Evolutionary conservation across 257 asterid genomes (phyloP).

Genomic region (Solanum appendiculatum): DNA sequence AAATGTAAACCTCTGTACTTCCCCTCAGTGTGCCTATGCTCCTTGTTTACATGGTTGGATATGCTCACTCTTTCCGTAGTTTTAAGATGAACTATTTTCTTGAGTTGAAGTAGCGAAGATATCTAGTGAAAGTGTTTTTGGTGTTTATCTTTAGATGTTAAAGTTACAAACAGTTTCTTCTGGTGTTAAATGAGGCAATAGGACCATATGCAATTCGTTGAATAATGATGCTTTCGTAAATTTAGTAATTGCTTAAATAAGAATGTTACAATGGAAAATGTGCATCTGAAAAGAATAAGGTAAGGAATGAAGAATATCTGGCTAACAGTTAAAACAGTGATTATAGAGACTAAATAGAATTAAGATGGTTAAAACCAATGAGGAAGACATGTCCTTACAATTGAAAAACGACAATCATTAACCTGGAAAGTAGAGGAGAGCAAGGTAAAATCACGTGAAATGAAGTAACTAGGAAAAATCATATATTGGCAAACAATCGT

Average conservation of each 20-base stretch:
- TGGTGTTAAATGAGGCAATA: not conserved
- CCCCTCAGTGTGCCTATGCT: not conserved
- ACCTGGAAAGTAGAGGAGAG: not conserved
- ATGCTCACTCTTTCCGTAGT: not conserved
- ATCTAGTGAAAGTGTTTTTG: not conserved
- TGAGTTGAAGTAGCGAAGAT: not conserved
- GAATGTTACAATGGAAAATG: not conserved
- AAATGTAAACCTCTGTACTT: not conserved
- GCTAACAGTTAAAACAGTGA: not conserved
- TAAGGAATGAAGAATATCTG: not conserved
- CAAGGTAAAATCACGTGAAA: not conserved
- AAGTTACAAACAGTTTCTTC: not conserved
- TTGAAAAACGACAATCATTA: not conserved
- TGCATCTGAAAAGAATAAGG: not conserved
- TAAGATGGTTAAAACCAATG: not conserved
- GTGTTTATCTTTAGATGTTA: not conserved
- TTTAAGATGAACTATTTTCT: not conserved
- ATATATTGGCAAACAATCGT: not conserved
- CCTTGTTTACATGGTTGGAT: not conserved
- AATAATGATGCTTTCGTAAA: not conserved
- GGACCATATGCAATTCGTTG: not conserved
- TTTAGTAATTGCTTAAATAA: not conserved
- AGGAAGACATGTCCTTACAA: not conserved
- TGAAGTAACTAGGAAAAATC: not conserved
- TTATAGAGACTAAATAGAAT: not conserved